Percentiles rank a stretch among this genome's conserved stretches.
These are phyloP conservation scores for Skeletonema marinoi DNA, from an alignment of 108 stramenopile genomes.

Conservation along the genomic window DNA sequence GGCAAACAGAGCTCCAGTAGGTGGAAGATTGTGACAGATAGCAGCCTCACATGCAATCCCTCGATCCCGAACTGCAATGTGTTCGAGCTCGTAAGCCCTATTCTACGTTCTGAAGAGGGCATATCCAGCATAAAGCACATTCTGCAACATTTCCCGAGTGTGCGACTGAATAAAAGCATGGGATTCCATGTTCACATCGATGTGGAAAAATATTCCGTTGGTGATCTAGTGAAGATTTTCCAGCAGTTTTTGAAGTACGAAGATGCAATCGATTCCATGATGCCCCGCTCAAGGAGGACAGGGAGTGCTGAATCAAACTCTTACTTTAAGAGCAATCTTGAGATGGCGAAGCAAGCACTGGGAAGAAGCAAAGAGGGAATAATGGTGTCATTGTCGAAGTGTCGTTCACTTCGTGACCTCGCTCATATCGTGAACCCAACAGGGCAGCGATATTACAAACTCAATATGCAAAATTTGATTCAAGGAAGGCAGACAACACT, in stretches of 20 bases:
- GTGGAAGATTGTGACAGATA: slow-evolving; percentile 19
- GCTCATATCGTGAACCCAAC: slow-evolving; percentile 10
- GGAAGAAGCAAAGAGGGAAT: slow-evolving; percentile 5
- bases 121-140: background rate
- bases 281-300: slow-evolving; percentile 15
- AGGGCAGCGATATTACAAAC: slow-evolving; percentile 22
- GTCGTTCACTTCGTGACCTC: background rate
- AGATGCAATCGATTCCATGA: slow-evolving; percentile 14
- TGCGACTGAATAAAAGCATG: slow-evolving; percentile 15
- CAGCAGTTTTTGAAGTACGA: slow-evolving; percentile 20
- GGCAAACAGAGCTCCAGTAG: background rate
- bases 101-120: slow-evolving; percentile 14
- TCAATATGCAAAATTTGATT: slow-evolving; percentile 23
- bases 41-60: slow-evolving; percentile 4
- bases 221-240: slow-evolving; percentile 9
- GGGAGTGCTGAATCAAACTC: slow-evolving; percentile 10
- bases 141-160: background rate
- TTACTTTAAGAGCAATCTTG: slow-evolving; percentile 18
- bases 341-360: slow-evolving; percentile 3
- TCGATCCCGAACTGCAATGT: slow-evolving; percentile 15
- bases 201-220: background rate
- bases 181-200: slow-evolving; percentile 21
- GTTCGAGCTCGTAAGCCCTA: slow-evolving; percentile 26
- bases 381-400: background rate
- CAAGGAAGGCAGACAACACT: slow-evolving; percentile 19